Base-by-base conservation (phyloP, 176 grass and related monocot genomes). In the Canna indica region DNA sequence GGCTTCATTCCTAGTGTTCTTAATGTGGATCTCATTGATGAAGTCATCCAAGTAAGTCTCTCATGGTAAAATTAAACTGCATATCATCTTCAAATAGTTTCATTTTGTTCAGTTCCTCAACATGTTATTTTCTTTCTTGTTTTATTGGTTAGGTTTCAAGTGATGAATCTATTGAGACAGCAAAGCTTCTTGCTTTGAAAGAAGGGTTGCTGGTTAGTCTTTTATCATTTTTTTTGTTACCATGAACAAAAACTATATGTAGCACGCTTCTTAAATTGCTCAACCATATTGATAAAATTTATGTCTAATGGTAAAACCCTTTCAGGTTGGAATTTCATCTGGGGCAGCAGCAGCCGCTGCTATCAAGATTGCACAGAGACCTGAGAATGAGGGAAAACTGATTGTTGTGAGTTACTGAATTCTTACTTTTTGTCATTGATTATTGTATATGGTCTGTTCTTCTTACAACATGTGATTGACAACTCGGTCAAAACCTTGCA, bases 151-250 rank as follows among this genome's bases (percentile, higher is more conserved):
- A 73, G 71, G 71, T 60, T 28, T 73, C 71, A 60, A 44, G 71
- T 29, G 71, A 73, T 59, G 71, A 59, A 59, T 53, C 71, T 29
- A 73, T 73, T 73, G 71, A 59, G 24, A 73, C 36, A 29, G 54
- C 71, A 59, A 73, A 73, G 35, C 52, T 59, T 73, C 53, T 73
- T 42, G 71, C 71, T 28, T 42, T 73, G 54, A 73, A 73, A 73
- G 71, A 73, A 31, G 71, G 71, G 34, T 15, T 73, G 36, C 36
- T 73, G 71, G 71, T 73, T 35, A 44, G 53, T 59, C 13, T 30
- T 46, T 3, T 9, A 4, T 20, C 8, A 36, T 4, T 27, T 42
- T 0, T 31, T 4, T 31, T 56, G n/a, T n/a, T n/a, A 1, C 17
- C 22, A 54, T 20, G 17, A 54, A 54, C 17, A 54, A 12, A 14